Conservation (phyloP, 2,329 filamentous ascomycete species). For the Alternaria conjuncta region DNA sequence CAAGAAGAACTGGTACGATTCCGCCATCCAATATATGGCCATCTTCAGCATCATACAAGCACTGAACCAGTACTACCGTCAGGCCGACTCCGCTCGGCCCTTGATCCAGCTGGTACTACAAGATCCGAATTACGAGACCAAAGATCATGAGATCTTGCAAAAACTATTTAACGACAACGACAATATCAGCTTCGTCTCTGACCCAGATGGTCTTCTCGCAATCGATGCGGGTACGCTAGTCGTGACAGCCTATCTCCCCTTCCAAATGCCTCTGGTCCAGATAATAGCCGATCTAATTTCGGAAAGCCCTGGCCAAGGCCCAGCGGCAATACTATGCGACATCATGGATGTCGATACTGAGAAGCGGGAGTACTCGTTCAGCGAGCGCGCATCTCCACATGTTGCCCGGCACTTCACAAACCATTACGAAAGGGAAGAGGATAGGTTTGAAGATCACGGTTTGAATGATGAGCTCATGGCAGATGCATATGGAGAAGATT, state of each 20-base stretch:
- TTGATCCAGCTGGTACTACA: slow-evolving; percentile 19
- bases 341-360: background rate
- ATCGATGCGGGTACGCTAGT: slow-evolving; percentile 25
- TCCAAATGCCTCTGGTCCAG: slow-evolving; percentile 22
- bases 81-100: background rate
- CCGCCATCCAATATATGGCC: slow-evolving; percentile 21
- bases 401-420: background rate
- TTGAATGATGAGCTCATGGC: background rate
- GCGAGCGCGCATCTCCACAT: background rate
- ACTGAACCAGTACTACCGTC: slow-evolving; percentile 1
- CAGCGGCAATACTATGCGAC: slow-evolving; percentile 8
- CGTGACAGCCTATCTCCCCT: slow-evolving; percentile 15
- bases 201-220: slow-evolving; percentile 24
- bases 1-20: background rate
- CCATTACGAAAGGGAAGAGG: background rate
- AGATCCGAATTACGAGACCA: slow-evolving; percentile 20
- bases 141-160: slow-evolving; percentile 8
- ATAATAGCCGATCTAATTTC: slow-evolving; percentile 20
- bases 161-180: background rate
- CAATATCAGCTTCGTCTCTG: slow-evolving; percentile 7
- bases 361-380: background rate
- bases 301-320: background rate
- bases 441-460: background rate
- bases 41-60: slow-evolving; percentile 16
- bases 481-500: background rate